Evolutionary conservation across 768 basidiomycete species (phyloP).

Genomic region (Phylloporus scabripes): DNA sequence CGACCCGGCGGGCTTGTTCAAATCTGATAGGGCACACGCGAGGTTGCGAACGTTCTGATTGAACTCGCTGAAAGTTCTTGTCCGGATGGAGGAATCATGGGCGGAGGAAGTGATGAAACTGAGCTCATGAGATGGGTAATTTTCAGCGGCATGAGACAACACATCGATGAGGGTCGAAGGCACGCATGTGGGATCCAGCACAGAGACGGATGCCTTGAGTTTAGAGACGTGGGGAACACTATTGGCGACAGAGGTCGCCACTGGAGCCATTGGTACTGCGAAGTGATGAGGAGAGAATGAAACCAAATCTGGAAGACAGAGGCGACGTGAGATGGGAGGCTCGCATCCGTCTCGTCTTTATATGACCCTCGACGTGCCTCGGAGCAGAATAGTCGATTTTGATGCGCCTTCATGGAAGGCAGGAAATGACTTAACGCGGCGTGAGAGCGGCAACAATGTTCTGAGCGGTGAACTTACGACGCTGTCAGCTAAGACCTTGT

Average conservation of each 20-base stretch:
- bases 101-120: slow-evolving; percentile 26
- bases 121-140: slow-evolving; percentile 24
- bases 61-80: slow-evolving; percentile 22
- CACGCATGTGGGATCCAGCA: neutral
- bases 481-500: neutral
- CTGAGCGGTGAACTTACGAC: neutral
- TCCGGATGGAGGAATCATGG: slow-evolving; percentile 26
- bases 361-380: neutral
- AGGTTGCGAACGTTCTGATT: neutral
- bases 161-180: slow-evolving; percentile 19
- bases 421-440: neutral
- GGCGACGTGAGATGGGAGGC: neutral
- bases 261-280: neutral
- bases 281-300: too few species aligned
- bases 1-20: slow-evolving; percentile 23
- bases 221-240: neutral
- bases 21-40: neutral
- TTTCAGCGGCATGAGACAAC: slow-evolving; percentile 16
- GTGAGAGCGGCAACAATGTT: neutral
- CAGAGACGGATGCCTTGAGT: neutral
- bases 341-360: neutral
- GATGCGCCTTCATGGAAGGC: neutral
- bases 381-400: neutral
- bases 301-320: neutral
- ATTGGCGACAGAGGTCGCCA: neutral